These are phyloP conservation scores for Botrytis sinoallii DNA, from an alignment of 2,329 filamentous ascomycete genomes.

Conservation along the genomic window DNA sequence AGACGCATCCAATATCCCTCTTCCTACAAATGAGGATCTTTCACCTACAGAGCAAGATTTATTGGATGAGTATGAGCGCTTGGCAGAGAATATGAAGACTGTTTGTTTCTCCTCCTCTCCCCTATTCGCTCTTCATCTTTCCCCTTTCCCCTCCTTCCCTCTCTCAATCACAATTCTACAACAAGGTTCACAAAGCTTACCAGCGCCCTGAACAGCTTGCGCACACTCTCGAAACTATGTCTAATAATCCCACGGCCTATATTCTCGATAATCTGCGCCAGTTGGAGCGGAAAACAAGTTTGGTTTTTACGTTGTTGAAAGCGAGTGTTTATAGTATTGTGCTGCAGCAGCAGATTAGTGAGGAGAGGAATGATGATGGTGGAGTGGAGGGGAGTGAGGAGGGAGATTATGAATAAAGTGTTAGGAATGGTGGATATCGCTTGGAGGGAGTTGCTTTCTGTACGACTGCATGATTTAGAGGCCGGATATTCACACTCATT, in stretches of 20 bases:
- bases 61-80: constrained; percentile 84
- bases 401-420: background rate
- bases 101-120: constrained; percentile 46
- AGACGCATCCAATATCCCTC: constrained; percentile 8
- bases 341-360: constrained; percentile 85
- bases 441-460: background rate
- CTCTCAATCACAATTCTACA: background rate
- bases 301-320: constrained; percentile 94
- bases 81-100: constrained; percentile 88
- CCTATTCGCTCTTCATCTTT: background rate
- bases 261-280: constrained; percentile 83
- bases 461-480: background rate
- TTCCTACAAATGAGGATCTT: constrained; percentile 47
- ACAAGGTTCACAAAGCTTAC: background rate
- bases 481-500: background rate
- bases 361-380: constrained; percentile 25
- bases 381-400: constrained; percentile 12
- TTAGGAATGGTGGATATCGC: background rate
- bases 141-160: background rate
- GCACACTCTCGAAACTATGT: constrained; percentile 59
- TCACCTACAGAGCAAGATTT: constrained; percentile 88
- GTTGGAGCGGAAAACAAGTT: constrained; percentile 88
- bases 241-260: constrained; percentile 69
- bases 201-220: constrained; percentile 48
- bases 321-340: constrained; percentile 99